phyloP scores from a whole-genome alignment of 768 basidiomycete genomes.

The Multifurca ochricompacta region DNA sequence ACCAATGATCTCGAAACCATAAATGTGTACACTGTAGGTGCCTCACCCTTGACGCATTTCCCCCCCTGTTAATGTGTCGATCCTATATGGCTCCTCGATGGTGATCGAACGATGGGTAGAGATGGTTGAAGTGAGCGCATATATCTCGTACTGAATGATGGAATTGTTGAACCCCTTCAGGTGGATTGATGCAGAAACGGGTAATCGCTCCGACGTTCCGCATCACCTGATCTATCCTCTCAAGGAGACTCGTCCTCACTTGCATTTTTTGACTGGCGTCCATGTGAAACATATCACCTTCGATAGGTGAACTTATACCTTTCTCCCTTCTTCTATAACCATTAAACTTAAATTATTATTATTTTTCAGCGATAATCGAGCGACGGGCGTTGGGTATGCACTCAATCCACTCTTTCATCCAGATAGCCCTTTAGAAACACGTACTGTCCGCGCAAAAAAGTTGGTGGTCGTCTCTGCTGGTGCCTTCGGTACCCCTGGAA shows the following conservation, averaged over 20 bases:
- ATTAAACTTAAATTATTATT: too few relatives aligned
- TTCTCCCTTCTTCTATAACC: constrained; percentile 20
- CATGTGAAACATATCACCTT: constrained; percentile 31
- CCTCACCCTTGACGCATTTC: constrained; percentile 21
- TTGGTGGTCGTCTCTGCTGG: too few relatives aligned
- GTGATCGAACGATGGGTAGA: not conserved
- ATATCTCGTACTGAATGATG: too few relatives aligned
- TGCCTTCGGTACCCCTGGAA: too few relatives aligned
- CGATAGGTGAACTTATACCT: constrained; percentile 25
- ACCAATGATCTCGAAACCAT: too few relatives aligned
- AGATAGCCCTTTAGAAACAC: too few relatives aligned
- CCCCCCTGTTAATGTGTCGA: too few relatives aligned
- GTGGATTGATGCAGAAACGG: constrained; percentile 43
- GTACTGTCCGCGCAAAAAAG: too few relatives aligned
- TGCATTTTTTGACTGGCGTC: constrained; percentile 28
- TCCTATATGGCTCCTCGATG: not conserved
- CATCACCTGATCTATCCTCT: constrained; percentile 36
- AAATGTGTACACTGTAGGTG: too few relatives aligned
- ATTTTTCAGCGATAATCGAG: constrained; percentile 23
- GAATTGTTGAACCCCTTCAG: constrained; percentile 29
- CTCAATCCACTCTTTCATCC: not conserved
- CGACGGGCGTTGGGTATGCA: constrained; percentile 14
- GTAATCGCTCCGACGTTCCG: constrained; percentile 48
- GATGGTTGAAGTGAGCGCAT: constrained; percentile 29
- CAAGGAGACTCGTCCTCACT: constrained; percentile 27